Percentiles rank a stretch among this genome's conserved stretches.
phyloP scores from a whole-genome alignment of 2,329 filamentous ascomycete genomes.

The Aquanectria penicillioides region DNA sequence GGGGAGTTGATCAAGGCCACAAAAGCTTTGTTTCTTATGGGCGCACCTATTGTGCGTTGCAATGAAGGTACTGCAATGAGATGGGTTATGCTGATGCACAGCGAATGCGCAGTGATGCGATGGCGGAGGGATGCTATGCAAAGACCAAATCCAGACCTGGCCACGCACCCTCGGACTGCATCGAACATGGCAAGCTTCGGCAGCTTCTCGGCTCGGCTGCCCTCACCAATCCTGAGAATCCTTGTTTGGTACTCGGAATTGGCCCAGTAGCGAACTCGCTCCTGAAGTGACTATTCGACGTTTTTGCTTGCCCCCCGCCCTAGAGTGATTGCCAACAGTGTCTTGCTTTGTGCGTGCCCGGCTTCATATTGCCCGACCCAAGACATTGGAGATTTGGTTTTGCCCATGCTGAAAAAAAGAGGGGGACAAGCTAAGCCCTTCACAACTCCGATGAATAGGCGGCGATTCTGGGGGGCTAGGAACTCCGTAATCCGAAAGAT shows the following conservation, averaged over 20 bases:
- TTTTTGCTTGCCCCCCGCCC: not conserved
- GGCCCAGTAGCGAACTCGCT: not conserved
- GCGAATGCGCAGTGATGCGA: not conserved
- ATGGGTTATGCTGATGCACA: too few species aligned
- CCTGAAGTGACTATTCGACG: slow-evolving; percentile 33
- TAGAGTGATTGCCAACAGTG: not conserved
- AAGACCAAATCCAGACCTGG: too few species aligned
- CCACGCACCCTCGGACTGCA: not conserved
- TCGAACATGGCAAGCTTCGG: slow-evolving; percentile 22
- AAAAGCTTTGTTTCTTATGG: too few species aligned
- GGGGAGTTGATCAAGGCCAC: too few species aligned
- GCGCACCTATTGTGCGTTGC: slow-evolving; percentile 7
- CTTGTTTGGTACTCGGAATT: not conserved
- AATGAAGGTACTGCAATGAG: slow-evolving; percentile 1
- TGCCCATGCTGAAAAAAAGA: not conserved
- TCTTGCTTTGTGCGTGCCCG: slow-evolving; percentile 15
- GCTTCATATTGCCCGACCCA: slow-evolving; percentile 16
- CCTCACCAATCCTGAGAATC: slow-evolving; percentile 14
- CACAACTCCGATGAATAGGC: slow-evolving; percentile 3
- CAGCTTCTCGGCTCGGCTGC: slow-evolving; percentile 25
- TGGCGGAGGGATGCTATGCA: not conserved
- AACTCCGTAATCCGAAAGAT: too few species aligned
- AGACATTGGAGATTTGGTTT: not conserved
- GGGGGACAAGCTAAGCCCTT: slow-evolving; percentile 8
- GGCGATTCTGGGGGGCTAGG: not conserved